These are phyloP conservation scores for Alternaria sp. DNA, from an alignment of 2,329 filamentous ascomycete species.

Conservation along the genomic window DNA sequence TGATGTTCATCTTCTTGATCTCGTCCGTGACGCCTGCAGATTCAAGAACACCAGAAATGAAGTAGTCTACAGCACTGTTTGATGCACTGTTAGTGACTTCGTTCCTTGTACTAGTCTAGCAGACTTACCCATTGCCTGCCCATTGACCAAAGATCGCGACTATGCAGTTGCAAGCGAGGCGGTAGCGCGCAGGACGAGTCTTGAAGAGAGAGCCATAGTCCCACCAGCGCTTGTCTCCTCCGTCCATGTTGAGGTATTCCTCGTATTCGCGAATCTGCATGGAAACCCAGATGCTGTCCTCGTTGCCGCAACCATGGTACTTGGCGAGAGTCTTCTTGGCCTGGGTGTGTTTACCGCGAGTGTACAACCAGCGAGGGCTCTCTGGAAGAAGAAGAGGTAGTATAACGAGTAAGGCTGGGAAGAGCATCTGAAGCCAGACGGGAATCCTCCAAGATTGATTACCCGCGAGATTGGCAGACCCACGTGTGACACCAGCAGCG, in stretches of 20 bases:
- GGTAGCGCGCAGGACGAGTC: conserved; percentile 55
- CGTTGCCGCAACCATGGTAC: conserved; percentile 58
- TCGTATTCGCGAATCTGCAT: conserved; percentile 45
- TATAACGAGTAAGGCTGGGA: conserved; percentile 50
- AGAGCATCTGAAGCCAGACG: conserved; percentile 36
- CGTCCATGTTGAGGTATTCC: conserved; percentile 62
- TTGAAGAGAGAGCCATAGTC: conserved; percentile 61
- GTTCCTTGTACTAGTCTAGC: not conserved
- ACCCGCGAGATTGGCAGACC: conserved; percentile 21
- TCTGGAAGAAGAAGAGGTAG: conserved; percentile 62
- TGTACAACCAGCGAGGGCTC: conserved; percentile 56
- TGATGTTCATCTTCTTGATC: conserved; percentile 45
- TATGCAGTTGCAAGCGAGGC: conserved; percentile 57
- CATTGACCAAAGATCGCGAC: conserved; percentile 60
- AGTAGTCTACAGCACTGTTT: conserved; percentile 34
- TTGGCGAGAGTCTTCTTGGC: conserved; percentile 62
- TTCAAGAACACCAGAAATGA: conserved; percentile 44
- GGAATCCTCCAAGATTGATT: conserved; percentile 32
- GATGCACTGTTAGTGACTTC: not conserved
- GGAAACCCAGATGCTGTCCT: conserved; percentile 32
- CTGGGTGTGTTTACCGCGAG: conserved; percentile 59
- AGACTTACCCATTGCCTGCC: conserved; percentile 45
- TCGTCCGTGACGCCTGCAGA: conserved; percentile 44
- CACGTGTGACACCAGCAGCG: conserved; percentile 34
- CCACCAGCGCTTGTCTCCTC: conserved; percentile 65